Evolutionary conservation across 108 stramenopile genomes (phyloP).

Genomic region (Discostella stelligeroides): DNA sequence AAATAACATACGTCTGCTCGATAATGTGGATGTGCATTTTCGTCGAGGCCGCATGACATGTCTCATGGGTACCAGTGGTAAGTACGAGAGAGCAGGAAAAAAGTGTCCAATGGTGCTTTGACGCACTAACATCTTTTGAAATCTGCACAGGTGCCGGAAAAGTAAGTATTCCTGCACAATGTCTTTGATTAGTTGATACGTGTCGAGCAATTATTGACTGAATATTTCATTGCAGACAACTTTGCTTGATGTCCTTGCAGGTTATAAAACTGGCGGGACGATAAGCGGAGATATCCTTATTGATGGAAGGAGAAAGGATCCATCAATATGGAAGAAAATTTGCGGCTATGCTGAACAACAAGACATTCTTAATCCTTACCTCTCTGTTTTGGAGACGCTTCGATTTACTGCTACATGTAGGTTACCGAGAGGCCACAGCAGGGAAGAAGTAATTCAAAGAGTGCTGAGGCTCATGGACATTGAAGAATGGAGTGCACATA

Average conservation of each 20-base stretch:
- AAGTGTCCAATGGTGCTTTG: neutral
- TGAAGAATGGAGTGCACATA: constrained; percentile 4
- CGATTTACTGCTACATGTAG: constrained; percentile 39
- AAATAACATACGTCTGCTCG: neutral
- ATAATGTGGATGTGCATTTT: constrained; percentile 16
- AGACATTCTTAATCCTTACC: constrained; percentile 45
- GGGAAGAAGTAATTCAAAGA: constrained; percentile 14
- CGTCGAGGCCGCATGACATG: constrained; percentile 30
- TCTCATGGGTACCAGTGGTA: constrained; percentile 17
- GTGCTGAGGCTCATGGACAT: constrained; percentile 44
- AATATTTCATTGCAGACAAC: constrained; percentile 49
- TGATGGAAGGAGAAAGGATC: constrained; percentile 58
- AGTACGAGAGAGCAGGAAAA: neutral
- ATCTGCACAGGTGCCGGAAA: constrained; percentile 37
- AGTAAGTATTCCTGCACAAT: too few relatives aligned
- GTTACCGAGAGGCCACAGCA: constrained; percentile 21
- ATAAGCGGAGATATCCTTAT: constrained; percentile 66
- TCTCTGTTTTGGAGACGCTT: constrained; percentile 41
- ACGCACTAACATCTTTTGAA: neutral
- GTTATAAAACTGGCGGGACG: constrained; percentile 71
- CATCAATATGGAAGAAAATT: constrained; percentile 29
- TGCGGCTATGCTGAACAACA: constrained; percentile 46
- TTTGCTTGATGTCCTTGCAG: constrained; percentile 71
- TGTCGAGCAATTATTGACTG: neutral
- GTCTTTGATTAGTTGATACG: too few relatives aligned